Conservation (phyloP, 2,329 filamentous ascomycete species). For the Thermomyces lanuginosus region DNA sequence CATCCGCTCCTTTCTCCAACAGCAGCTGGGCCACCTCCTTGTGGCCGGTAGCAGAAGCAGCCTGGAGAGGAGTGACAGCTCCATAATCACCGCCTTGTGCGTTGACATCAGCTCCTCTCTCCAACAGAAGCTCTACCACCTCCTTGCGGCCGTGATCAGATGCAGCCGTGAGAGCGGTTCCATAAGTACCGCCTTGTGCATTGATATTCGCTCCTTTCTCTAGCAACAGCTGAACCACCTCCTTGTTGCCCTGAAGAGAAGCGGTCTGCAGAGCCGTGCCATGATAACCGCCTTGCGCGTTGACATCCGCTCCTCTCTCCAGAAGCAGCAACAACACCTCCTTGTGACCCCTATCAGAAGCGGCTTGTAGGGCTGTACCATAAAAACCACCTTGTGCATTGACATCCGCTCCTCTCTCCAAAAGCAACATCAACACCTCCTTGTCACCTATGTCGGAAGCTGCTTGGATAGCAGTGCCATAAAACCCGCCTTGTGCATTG, state of each 20-base stretch:
- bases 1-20: background rate
- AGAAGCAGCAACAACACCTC: conserved; percentile 11
- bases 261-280: conserved; percentile 5
- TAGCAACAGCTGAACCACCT: conserved; percentile 4
- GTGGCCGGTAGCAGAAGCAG: background rate
- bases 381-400: conserved; percentile 2
- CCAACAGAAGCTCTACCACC: background rate
- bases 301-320: conserved; percentile 11
- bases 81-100: background rate
- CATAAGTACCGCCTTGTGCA: conserved; percentile 4
- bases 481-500: background rate
- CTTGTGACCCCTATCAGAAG: conserved; percentile 1
- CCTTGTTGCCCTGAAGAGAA: conserved; percentile 3
- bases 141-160: no score
- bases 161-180: no score
- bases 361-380: conserved; percentile 5
- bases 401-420: conserved; percentile 1
- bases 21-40: background rate
- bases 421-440: conserved; percentile 1
- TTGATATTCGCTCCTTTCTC: conserved; percentile 5
- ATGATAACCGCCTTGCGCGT: conserved; percentile 6
- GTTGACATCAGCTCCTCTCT: background rate
- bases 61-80: background rate
- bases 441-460: no score
- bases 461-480: conserved; percentile 5